Conservation (phyloP, 1,139 yeast genomes). For the Geotrichum aggregatum region DNA sequence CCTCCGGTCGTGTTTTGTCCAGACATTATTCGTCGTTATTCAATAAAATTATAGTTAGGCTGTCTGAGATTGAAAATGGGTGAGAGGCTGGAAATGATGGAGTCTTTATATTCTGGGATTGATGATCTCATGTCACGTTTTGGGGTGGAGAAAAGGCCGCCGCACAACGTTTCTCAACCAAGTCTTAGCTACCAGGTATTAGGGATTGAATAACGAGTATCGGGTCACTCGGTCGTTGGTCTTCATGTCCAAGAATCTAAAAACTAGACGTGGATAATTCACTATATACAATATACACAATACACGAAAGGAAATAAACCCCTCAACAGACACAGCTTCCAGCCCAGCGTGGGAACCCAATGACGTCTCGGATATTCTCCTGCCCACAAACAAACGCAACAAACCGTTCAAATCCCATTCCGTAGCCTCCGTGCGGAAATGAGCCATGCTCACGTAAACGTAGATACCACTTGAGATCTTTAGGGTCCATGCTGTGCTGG, state of each 20-base stretch:
- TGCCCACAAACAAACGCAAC: slow-evolving; percentile 64
- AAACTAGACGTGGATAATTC: too few species aligned
- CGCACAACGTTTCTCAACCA: too few species aligned
- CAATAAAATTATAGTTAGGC: too few species aligned
- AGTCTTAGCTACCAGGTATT: too few species aligned
- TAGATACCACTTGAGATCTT: slow-evolving; percentile 75
- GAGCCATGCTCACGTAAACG: slow-evolving; percentile 70
- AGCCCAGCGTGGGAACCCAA: slow-evolving; percentile 71
- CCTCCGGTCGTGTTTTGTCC: slow-evolving; percentile 30
- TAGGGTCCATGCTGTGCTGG: slow-evolving; percentile 39
- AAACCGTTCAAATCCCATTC: slow-evolving; percentile 88
- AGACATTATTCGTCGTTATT: too few species aligned
- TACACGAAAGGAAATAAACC: background rate
- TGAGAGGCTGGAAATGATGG: background rate
- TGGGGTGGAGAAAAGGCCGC: background rate
- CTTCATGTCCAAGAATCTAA: too few species aligned
- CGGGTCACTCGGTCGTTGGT: too few species aligned
- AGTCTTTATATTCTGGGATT: background rate
- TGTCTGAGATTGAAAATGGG: too few species aligned
- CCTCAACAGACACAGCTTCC: slow-evolving; percentile 46
- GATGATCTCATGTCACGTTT: background rate
- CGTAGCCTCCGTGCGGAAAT: slow-evolving; percentile 95
- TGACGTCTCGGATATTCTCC: slow-evolving; percentile 79
- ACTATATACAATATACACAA: background rate
- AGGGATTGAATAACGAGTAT: too few species aligned